These are phyloP conservation scores for Rhodosporidiobolus odoratus DNA, from an alignment of 768 basidiomycete genomes.

Conservation along the genomic window DNA sequence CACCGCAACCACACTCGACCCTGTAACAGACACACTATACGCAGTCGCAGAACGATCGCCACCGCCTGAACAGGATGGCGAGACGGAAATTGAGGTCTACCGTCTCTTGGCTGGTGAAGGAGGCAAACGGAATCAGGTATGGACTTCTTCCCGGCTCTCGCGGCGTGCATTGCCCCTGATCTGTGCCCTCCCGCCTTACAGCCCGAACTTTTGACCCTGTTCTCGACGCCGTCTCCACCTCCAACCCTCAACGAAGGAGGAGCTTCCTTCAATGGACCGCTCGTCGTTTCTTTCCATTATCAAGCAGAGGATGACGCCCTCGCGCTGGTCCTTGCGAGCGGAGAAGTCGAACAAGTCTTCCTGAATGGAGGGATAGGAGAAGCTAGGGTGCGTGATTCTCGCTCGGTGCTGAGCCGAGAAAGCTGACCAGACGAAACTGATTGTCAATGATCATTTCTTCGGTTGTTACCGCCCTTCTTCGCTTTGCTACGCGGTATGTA, in stretches of 20 bases:
- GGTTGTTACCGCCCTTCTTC: neutral
- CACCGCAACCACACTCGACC: constrained; percentile 17
- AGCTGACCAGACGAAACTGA: too few relatives aligned
- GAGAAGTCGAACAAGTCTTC: constrained; percentile 71
- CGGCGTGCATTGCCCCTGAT: too few relatives aligned
- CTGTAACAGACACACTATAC: constrained; percentile 1
- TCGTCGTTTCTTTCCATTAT: constrained; percentile 60
- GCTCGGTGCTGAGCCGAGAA: too few relatives aligned
- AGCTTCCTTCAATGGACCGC: constrained; percentile 43
- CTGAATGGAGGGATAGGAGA: constrained; percentile 29
- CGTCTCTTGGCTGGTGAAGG: neutral
- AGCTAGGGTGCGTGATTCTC: constrained; percentile 45
- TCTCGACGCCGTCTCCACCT: neutral
- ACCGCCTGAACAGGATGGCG: neutral
- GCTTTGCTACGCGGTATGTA: neutral
- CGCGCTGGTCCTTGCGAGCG: constrained; percentile 63
- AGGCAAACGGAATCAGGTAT: neutral
- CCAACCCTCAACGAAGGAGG: neutral
- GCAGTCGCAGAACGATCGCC: neutral
- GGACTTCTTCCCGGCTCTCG: too few relatives aligned
- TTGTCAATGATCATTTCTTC: too few relatives aligned
- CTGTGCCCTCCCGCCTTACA: too few relatives aligned
- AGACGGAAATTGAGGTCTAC: constrained; percentile 13
- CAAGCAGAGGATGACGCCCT: constrained; percentile 67
- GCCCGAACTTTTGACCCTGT: constrained; percentile 13